Evolutionary conservation across 805 yeast species (phyloP).

Genomic region (Kregervanrija pseudodelftensis): DNA sequence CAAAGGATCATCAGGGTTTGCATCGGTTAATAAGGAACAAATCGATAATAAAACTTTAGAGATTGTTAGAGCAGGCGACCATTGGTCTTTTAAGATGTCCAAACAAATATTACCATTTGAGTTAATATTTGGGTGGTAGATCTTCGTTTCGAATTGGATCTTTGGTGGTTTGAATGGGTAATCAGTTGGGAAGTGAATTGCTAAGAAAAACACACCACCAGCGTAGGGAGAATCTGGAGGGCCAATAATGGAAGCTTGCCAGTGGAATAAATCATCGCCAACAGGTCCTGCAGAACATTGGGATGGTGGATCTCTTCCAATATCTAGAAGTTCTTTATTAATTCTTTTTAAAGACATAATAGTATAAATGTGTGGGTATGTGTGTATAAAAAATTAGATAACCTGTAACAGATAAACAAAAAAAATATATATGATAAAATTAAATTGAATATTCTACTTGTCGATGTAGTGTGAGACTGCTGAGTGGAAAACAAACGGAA

Average conservation of each 20-base stretch:
- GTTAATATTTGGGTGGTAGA: slow-evolving; percentile 96
- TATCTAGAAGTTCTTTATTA: slow-evolving; percentile 89
- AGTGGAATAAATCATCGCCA: slow-evolving; percentile 95
- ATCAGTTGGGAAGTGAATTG: slow-evolving; percentile 97
- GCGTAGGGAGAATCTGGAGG: slow-evolving; percentile 88
- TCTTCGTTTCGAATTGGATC: slow-evolving; percentile 86
- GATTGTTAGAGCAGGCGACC: slow-evolving; percentile 98
- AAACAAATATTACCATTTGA: slow-evolving; percentile 93
- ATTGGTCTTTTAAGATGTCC: slow-evolving; percentile 94
- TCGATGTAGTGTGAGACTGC: no score
- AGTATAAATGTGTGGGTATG: neutral
- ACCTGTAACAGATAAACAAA: no score
- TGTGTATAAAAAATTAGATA: no score
- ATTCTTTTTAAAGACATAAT: slow-evolving; percentile 90
- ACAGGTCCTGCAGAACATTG: slow-evolving; percentile 99
- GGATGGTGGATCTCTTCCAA: slow-evolving; percentile 98
- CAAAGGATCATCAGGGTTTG: slow-evolving; percentile 97
- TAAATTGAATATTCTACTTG: no score
- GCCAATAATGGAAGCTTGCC: slow-evolving; percentile 99
- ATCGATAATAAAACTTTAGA: slow-evolving; percentile 92
- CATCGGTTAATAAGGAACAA: slow-evolving; percentile 93
- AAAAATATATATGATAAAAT: no score
- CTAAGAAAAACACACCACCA: slow-evolving; percentile 86
- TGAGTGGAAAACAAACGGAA: no score
- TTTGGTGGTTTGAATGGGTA: slow-evolving; percentile 99